Percentiles rank a stretch among this genome's conserved stretches.
These are phyloP conservation scores for Didymella pomorum DNA, from an alignment of 2,329 filamentous ascomycete genomes.

Conservation along the genomic window DNA sequence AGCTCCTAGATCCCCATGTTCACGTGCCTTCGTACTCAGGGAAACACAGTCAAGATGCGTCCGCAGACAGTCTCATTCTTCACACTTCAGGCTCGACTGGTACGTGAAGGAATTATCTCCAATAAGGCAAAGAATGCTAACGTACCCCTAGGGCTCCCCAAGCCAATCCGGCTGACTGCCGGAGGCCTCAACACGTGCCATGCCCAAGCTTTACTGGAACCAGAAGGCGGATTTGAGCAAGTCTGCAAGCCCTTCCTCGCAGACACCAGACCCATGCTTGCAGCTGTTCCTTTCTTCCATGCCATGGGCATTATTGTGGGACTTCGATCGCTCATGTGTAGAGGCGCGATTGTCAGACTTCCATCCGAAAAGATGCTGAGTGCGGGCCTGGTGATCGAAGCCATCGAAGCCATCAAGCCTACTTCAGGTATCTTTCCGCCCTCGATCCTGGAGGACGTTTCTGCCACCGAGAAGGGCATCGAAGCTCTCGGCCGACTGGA, in stretches of 20 bases:
- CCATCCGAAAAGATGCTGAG: constrained; percentile 13
- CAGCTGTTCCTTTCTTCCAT: constrained; percentile 19
- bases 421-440: constrained; percentile 15
- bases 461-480: constrained; percentile 8
- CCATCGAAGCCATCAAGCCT: constrained; percentile 8
- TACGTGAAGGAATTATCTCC: background rate
- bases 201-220: constrained; percentile 1
- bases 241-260: constrained; percentile 6
- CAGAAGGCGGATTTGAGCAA: constrained; percentile 4
- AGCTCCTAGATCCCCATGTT: constrained; percentile 4
- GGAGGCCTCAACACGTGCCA: constrained; percentile 7
- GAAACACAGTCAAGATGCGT: background rate
- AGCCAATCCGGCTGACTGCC: constrained; percentile 12
- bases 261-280: constrained; percentile 13
- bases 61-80: constrained; percentile 1
- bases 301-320: constrained; percentile 19
- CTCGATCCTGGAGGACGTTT: constrained; percentile 17
- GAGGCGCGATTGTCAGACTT: constrained; percentile 13
- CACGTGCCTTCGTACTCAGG: background rate
- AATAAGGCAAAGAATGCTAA: background rate
- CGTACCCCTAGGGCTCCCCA: constrained; percentile 5
- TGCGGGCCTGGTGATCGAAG: constrained; percentile 13
- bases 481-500: constrained; percentile 10
- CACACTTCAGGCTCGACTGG: constrained; percentile 20
- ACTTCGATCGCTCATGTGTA: constrained; percentile 14